Evolutionary conservation across 1,139 yeast species (phyloP), one percentile per base, ranked within the genome.

Genomic region (Arxiozyma slooffiae): DNA sequence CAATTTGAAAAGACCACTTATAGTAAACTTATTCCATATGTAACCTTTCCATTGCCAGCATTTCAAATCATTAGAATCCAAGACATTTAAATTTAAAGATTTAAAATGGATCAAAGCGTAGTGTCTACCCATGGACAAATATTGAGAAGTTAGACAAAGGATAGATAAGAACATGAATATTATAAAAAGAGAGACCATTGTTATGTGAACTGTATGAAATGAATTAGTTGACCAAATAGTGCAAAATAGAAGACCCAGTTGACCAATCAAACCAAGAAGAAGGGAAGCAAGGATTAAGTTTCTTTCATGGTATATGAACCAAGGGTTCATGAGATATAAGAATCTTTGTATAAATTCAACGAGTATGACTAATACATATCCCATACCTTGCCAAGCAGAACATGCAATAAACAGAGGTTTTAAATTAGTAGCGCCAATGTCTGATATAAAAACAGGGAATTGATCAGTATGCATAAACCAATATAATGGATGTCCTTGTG

Each of bases 391-490:
- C 65, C 82, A 76, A 0, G 82, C 87, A 2, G 86, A 73, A 62
- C 95, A 82, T n/a, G 85, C 71, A 44, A 89, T 87, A 67, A 89
- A 89, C 21, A 88, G 69, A 1, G 96, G 95, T 63, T 87, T 86
- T 49, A 87, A 71, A 60, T 81, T 81, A 1, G 95, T 85, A 16
- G 96, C 96, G 7, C 90, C 96, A 50, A 88, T 76, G 62, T 88
- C 88, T 11, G 95, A 85, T 48, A 90, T 79, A 67, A 84, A 89
- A 7, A 85, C 81, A 42, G 89, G 85, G 50, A 68, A 67, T 55
- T 77, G 80, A 14, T 67, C 54, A 2, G 68, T 64, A 23, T 69
- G 66, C 74, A 82, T 77, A 64, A 81, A 83, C 48, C 71, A 60
- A 62, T 86, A 85, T 11, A 77, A 72, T 0, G 95, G 95, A 50